These are phyloP conservation scores for Aspergillus tamarii DNA, from an alignment of 2,329 filamentous ascomycete species.

Conservation along the genomic window DNA sequence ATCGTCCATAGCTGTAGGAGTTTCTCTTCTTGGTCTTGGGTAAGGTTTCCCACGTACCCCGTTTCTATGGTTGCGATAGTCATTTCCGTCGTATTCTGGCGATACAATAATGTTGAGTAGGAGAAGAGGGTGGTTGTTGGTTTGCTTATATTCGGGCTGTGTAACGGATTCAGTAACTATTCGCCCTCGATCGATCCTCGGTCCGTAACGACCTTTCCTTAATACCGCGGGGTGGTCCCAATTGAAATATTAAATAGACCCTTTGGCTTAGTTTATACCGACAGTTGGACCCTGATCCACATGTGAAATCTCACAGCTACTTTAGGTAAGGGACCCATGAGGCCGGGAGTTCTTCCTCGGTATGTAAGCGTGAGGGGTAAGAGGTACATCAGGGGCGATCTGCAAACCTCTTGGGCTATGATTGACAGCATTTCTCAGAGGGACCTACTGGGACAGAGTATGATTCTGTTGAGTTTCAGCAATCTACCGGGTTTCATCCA, in stretches of 20 bases:
- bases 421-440: neutral
- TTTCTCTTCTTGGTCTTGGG: constrained; percentile 81
- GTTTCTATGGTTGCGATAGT: constrained; percentile 13
- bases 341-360: neutral
- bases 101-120: neutral
- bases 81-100: constrained; percentile 10
- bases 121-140: neutral
- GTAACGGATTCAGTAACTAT: neutral
- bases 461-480: neutral
- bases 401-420: neutral
- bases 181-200: neutral
- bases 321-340: neutral
- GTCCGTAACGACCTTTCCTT: neutral
- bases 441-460: neutral
- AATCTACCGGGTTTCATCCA: neutral
- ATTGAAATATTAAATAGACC: neutral
- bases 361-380: neutral
- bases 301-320: neutral
- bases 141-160: neutral
- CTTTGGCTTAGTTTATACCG: neutral
- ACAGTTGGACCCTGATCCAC: neutral
- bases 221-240: neutral
- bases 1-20: constrained; percentile 82
- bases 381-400: neutral
- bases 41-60: constrained; percentile 85